Evolutionary conservation across 2,329 filamentous ascomycete species (phyloP).

Genomic region (Aspergillus persii): DNA sequence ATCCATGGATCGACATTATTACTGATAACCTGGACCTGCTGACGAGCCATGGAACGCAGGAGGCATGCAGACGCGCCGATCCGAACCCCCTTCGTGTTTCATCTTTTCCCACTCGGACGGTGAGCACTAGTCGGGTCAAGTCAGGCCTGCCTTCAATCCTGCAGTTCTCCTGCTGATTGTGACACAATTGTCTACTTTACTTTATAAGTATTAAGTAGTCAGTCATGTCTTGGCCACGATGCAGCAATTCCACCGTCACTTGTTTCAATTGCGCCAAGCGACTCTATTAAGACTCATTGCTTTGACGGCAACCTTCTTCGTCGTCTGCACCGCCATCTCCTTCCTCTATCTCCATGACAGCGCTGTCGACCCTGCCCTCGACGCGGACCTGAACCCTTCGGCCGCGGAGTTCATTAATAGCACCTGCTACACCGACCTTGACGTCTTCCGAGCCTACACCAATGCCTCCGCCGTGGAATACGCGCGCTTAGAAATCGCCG

Average conservation of each 20-base stretch:
- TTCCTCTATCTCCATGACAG: conserved; percentile 7
- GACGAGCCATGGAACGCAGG: background rate
- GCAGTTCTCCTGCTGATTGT: no score
- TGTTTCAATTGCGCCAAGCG: conserved; percentile 11
- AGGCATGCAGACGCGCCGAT: background rate
- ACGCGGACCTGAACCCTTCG: background rate
- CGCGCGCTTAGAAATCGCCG: conserved; percentile 18
- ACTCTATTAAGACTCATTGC: conserved; percentile 8
- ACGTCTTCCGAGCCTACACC: conserved; percentile 13
- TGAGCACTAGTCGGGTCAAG: background rate
- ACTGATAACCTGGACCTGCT: background rate
- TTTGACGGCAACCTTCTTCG: conserved; percentile 4
- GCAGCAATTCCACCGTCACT: conserved; percentile 12
- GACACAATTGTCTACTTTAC: no score
- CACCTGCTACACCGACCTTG: conserved; percentile 17
- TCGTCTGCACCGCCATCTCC: conserved; percentile 8
- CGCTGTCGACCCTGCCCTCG: background rate
- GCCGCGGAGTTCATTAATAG: background rate
- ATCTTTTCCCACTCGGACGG: background rate
- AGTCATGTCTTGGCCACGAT: conserved; percentile 15
- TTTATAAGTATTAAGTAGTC: background rate
- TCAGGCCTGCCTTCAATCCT: no score
- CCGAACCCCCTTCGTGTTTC: background rate
- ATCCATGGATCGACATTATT: background rate
- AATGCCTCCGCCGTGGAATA: conserved; percentile 17